These are phyloP conservation scores for Phtheirospermum japonicum DNA, from an alignment of 257 asterid genomes.

Conservation along the genomic window DNA sequence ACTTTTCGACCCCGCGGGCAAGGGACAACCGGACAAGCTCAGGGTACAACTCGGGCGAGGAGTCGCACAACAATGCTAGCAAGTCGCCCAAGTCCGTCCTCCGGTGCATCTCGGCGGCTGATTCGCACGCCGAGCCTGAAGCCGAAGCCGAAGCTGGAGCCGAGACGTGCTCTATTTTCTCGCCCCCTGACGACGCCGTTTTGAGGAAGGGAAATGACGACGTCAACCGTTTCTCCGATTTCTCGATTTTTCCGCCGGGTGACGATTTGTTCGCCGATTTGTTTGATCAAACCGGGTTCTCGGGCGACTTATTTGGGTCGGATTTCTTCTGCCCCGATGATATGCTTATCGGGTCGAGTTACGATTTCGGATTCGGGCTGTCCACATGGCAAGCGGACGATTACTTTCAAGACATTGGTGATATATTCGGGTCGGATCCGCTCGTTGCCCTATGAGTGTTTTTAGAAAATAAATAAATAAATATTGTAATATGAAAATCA, in stretches of 20 bases:
- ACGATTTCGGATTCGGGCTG: slow-evolving; percentile 42
- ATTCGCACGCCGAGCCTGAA: slow-evolving; percentile 32
- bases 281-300: slow-evolving; percentile 44
- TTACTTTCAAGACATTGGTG: slow-evolving; percentile 67
- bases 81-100: slow-evolving; percentile 82
- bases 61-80: slow-evolving; percentile 45
- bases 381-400: slow-evolving; percentile 49
- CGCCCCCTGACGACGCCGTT: slow-evolving; percentile 27
- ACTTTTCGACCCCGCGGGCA: slow-evolving; percentile 47
- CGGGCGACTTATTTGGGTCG: slow-evolving; percentile 39
- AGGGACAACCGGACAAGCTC: slow-evolving; percentile 33
- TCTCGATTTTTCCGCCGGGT: slow-evolving; percentile 39
- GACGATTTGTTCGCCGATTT: slow-evolving; percentile 45
- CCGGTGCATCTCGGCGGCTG: slow-evolving; percentile 44
- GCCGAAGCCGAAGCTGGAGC: slow-evolving; percentile 41
- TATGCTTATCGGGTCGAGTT: slow-evolving; percentile 44
- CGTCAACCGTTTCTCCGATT: slow-evolving; percentile 35
- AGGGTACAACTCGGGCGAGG: slow-evolving; percentile 73
- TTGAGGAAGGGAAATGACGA: slow-evolving; percentile 21
- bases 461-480: not conserved
- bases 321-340: slow-evolving; percentile 33
- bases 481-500: slow-evolving; percentile 28
- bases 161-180: slow-evolving; percentile 35
- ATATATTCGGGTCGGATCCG: slow-evolving; percentile 90
- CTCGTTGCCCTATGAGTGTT: slow-evolving; percentile 29